Base-by-base conservation (phyloP, 208 protist genomes). In the Trypanosomatidae sp. region DNA sequence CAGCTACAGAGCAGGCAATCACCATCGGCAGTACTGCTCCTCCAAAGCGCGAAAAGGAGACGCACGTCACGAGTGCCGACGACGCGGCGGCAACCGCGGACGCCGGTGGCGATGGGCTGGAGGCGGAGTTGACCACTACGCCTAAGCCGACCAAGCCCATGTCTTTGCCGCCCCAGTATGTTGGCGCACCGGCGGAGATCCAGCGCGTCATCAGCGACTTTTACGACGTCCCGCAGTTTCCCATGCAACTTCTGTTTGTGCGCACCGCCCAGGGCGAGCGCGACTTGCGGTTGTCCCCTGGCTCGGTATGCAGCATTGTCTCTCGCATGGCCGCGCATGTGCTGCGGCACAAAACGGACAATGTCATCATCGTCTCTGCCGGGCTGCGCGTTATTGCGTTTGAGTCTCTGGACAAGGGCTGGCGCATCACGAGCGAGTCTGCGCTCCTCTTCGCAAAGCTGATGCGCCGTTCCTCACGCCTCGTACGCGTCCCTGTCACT, bases 351-450 rank as follows among this genome's bases (percentile, higher is more conserved):
- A 96, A 96, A 69, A 85, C 82, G 2, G 84, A 95, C 77, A 64
- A 80, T 33, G 79, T 92, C 47, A 50, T 91, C 10, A 85, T 96
- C 25, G 89, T 94, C 8, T 92, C 89, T 15, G 91, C 89, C 22
- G 91, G 91, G 4, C 83, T 96, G 60, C 89, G 91, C 36, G 79
- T 91, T 9, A 73, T 96, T 33, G 89, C 89, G 28, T 86, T 84
- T 56, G 91, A 96, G 70, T 69, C 78, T 2, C 69, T 96, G 52
- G 74, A 92, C 53, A 84, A 87, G 59, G 82, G 83, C 47, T 96
- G 89, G 88, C 89, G 91, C 69, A 87, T 96, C 43, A 75, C 83
- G 10, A 91, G 81, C 74, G 91, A 96, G 70, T 80, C 88, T 0
- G 85, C 88, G 13, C 41, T 82, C 53, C 83, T 96, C 33, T 94